Evolutionary conservation across 2,329 filamentous ascomycete genomes (phyloP).

Genomic region (Sclerotiophoma versabilis): DNA sequence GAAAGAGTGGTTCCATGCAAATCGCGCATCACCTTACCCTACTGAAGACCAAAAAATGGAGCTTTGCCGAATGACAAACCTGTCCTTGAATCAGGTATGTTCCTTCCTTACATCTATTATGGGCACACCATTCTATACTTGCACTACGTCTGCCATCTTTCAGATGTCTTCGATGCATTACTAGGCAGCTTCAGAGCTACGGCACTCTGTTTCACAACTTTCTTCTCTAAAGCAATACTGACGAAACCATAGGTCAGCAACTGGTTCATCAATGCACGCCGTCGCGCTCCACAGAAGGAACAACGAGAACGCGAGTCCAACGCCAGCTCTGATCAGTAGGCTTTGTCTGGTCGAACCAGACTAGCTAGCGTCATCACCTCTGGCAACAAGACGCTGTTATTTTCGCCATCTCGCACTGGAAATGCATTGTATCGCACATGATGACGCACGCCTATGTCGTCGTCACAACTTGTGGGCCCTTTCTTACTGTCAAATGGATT

Average conservation of each 20-base stretch:
- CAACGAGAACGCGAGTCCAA: constrained; percentile 37
- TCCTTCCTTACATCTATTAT: neutral
- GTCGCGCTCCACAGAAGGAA: constrained; percentile 56
- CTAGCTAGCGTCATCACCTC: neutral
- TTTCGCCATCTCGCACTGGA: constrained; percentile 12
- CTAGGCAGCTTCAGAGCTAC: neutral
- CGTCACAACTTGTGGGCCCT: neutral
- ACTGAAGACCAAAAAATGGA: constrained; percentile 88
- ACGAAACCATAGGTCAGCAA: constrained; percentile 65
- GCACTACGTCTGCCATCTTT: constrained; percentile 28
- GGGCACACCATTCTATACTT: constrained; percentile 57
- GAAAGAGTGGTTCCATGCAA: constrained; percentile 73
- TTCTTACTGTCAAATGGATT: constrained; percentile 1
- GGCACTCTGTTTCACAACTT: neutral
- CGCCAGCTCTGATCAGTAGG: constrained; percentile 9
- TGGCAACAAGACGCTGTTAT: neutral
- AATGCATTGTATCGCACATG: constrained; percentile 10
- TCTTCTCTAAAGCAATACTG: constrained; percentile 4
- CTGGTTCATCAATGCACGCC: constrained; percentile 81
- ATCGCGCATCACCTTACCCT: constrained; percentile 74
- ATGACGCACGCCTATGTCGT: neutral
- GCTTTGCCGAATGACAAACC: constrained; percentile 75
- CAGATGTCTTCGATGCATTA: constrained; percentile 9
- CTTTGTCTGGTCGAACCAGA: neutral
- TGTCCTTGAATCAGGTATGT: constrained; percentile 75